Evolutionary conservation across 768 basidiomycete genomes (phyloP).

Genomic region (Guyanaporus albipodus): DNA sequence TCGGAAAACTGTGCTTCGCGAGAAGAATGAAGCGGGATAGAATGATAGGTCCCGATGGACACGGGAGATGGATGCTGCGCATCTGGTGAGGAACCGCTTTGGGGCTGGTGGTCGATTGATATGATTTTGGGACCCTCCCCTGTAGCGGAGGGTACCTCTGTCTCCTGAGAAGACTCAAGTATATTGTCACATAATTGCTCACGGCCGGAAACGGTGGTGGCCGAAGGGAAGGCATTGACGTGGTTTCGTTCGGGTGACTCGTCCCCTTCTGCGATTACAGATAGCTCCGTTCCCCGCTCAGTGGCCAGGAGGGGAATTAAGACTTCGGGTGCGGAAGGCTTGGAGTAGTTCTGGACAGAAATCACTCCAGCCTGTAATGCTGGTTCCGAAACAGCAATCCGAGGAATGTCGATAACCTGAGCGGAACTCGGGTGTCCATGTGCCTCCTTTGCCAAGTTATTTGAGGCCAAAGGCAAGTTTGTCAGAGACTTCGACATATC

Average conservation of each 20-base stretch:
- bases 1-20: conserved; percentile 5
- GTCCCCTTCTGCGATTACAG: conserved; percentile 71
- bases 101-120: not conserved
- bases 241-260: conserved; percentile 45
- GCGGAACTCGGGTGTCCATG: not conserved
- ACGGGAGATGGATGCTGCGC: conserved; percentile 19
- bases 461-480: not conserved
- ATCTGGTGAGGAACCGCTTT: conserved; percentile 17
- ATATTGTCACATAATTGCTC: not conserved
- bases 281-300: conserved; percentile 45
- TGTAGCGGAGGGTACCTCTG: not conserved
- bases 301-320: conserved; percentile 20
- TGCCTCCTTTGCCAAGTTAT: not conserved
- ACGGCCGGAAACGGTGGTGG: not conserved
- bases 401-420: conserved; percentile 7
- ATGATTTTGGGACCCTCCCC: not conserved
- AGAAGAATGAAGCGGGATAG: conserved; percentile 39
- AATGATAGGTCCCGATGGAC: conserved; percentile 37
- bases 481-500: not conserved
- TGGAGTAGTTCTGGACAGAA: conserved; percentile 1
- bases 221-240: not conserved
- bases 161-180: not conserved
- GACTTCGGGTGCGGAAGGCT: not conserved
- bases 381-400: conserved; percentile 6
- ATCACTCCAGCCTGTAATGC: not conserved